A percentile compares a stretch with the other conserved stretches of the same genome.
These are phyloP conservation scores for Dalechampia spathulata DNA, from an alignment of 441 rosid genomes.

Conservation along the genomic window DNA sequence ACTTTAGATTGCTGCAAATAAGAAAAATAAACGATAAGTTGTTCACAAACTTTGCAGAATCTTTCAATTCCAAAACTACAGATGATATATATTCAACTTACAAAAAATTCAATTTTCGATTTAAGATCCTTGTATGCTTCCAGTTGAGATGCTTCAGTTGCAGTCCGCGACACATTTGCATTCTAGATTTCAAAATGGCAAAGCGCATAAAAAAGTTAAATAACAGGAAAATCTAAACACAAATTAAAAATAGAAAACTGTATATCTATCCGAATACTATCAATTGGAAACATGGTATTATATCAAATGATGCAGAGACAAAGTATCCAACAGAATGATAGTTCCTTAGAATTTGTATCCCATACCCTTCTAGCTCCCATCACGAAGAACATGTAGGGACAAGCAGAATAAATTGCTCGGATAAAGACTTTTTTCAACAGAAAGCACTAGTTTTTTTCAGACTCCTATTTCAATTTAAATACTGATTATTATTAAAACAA, in stretches of 20 bases:
- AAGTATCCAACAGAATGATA: no score
- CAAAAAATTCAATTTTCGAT: conserved; percentile 57
- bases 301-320: no score
- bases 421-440: no score
- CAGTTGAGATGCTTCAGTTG: conserved; percentile 13
- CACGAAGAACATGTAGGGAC: no score
- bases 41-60: not conserved
- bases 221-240: not conserved
- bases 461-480: no score
- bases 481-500: no score
- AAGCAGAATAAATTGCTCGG: no score
- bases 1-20: conserved; percentile 61
- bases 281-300: not conserved
- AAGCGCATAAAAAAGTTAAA: conserved; percentile 3
- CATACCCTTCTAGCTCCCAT: no score
- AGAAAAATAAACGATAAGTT: not conserved
- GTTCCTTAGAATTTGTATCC: no score
- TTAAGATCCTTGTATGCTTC: conserved; percentile 41
- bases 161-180: conserved; percentile 8
- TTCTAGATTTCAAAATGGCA: conserved; percentile 21
- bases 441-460: no score
- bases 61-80: not conserved
- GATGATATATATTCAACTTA: conserved; percentile 28
- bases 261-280: not conserved
- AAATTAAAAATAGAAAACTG: not conserved